Conservation (phyloP, 257 asterid species). For the Lithospermum erythrorhizon region DNA sequence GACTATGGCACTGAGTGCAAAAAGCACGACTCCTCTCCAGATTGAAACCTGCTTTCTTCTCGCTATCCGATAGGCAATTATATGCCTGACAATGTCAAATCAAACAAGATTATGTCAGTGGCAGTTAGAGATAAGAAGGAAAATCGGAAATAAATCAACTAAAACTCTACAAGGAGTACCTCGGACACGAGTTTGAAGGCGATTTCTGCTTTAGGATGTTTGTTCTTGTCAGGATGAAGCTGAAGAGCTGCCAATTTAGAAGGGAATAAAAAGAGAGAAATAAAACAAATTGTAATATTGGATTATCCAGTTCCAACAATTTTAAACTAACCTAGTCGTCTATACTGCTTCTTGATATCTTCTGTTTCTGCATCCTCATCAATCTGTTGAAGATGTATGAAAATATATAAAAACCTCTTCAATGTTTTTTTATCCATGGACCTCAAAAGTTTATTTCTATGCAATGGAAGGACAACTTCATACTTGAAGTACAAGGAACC, state of each 20-base stretch:
- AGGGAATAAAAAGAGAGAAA: not conserved
- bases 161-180: conserved; percentile 19
- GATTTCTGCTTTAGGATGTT: conserved; percentile 61
- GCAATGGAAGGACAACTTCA: not conserved
- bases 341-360: conserved; percentile 46
- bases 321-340: conserved; percentile 39
- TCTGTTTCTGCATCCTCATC: conserved; percentile 44
- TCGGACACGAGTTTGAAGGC: conserved; percentile 81
- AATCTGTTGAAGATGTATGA: conserved; percentile 26
- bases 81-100: conserved; percentile 40
- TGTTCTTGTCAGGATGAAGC: conserved; percentile 85
- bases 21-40: conserved; percentile 21
- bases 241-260: conserved; percentile 41
- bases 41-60: conserved; percentile 39
- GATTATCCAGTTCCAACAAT: no score
- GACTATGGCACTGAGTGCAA: conserved; percentile 33
- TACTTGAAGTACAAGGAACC: conserved; percentile 69
- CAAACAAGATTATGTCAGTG: not conserved
- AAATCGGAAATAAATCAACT: not conserved
- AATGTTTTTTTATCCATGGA: no score
- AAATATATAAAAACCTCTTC: no score
- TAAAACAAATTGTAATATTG: no score
- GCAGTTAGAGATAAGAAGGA: no score
- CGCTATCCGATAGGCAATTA: conserved; percentile 39
- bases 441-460: no score